Percentiles rank a stretch among this genome's conserved stretches.
phyloP scores from a whole-genome alignment of 257 asterid genomes.

The Ehretia macrophylla region DNA sequence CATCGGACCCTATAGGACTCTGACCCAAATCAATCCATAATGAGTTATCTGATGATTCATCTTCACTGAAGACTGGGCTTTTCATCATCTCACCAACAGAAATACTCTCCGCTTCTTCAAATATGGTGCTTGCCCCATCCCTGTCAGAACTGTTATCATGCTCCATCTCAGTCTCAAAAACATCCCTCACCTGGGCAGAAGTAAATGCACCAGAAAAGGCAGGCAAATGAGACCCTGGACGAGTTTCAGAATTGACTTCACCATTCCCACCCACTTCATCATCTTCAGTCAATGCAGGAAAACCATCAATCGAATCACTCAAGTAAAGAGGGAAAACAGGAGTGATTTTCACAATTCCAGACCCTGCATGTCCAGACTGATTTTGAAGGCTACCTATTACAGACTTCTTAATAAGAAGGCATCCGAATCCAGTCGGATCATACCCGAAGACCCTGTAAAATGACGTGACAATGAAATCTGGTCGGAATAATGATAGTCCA shows the following conservation, averaged over 20 bases:
- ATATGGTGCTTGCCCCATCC: constrained; percentile 15
- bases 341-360: constrained; percentile 89
- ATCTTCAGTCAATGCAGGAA: constrained; percentile 70
- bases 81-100: constrained; percentile 92
- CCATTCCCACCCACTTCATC: constrained; percentile 24
- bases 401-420: constrained; percentile 92
- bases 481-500: constrained; percentile 88
- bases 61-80: constrained; percentile 96
- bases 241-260: constrained; percentile 15
- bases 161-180: constrained; percentile 57
- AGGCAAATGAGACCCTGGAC: constrained; percentile 3
- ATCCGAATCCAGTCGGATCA: constrained; percentile 98
- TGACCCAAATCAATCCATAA: constrained; percentile 98
- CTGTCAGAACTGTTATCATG: constrained; percentile 12
- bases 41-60: constrained; percentile 90
- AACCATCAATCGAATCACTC: constrained; percentile 88
- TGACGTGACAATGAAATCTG: constrained; percentile 91
- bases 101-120: constrained; percentile 13
- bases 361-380: constrained; percentile 91
- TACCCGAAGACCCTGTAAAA: constrained; percentile 93
- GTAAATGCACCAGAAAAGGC: constrained; percentile 13
- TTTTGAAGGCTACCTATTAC: constrained; percentile 88
- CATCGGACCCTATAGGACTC: constrained; percentile 78
- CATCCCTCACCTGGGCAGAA: constrained; percentile 40
- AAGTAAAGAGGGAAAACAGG: constrained; percentile 89